phyloP scores from a whole-genome alignment of 768 basidiomycete species.

The Tephrocybe sp. region DNA sequence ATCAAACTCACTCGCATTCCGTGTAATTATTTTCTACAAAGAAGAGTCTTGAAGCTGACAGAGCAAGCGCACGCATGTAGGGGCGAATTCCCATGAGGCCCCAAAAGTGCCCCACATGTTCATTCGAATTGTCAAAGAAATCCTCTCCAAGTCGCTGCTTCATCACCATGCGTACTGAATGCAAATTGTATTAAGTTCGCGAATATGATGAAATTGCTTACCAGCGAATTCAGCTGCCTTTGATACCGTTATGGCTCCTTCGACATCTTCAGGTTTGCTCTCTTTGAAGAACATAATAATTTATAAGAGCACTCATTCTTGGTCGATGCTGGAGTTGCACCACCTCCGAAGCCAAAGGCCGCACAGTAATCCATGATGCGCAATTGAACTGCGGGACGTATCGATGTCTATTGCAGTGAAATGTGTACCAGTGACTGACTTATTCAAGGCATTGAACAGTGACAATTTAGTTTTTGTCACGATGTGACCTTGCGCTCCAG shows the following conservation, averaged over 20 bases:
- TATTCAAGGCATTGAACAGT: too few relatives aligned
- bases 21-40: slow-evolving; percentile 28
- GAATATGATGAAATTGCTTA: not conserved
- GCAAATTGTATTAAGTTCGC: not conserved
- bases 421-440: too few relatives aligned
- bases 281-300: too few relatives aligned
- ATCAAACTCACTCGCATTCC: not conserved
- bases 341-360: too few relatives aligned
- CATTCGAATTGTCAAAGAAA: slow-evolving; percentile 36
- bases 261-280: not conserved
- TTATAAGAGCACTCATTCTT: too few relatives aligned
- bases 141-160: slow-evolving; percentile 25
- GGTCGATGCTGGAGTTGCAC: too few relatives aligned
- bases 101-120: slow-evolving; percentile 35
- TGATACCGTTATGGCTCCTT: not conserved
- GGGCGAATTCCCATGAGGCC: slow-evolving; percentile 36
- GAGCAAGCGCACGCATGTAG: slow-evolving; percentile 45
- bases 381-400: too few relatives aligned
- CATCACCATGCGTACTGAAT: slow-evolving; percentile 11
- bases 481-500: too few relatives aligned
- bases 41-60: slow-evolving; percentile 34
- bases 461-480: too few relatives aligned
- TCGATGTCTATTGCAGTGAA: too few relatives aligned
- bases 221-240: not conserved
- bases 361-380: too few relatives aligned